These are phyloP conservation scores for Pestalotiopsis fici DNA, from an alignment of 2,329 filamentous ascomycete species.

Conservation along the genomic window DNA sequence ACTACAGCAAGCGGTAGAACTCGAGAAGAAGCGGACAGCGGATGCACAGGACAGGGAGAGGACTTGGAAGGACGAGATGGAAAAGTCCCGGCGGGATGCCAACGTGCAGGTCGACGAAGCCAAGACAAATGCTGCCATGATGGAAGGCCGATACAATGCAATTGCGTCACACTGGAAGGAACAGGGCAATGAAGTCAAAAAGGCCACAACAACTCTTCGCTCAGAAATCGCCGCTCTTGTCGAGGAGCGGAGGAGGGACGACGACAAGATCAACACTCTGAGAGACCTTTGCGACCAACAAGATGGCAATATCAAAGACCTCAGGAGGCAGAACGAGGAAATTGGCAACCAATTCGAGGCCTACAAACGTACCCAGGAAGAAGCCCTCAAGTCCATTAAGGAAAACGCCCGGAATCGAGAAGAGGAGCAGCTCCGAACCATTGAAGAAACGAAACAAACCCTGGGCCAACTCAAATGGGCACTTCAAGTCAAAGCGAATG, in stretches of 20 bases:
- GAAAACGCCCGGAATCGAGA: constrained; percentile 57
- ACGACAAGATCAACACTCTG: constrained; percentile 64
- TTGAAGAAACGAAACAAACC: constrained; percentile 61
- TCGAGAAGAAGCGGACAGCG: constrained; percentile 62
- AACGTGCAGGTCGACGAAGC: constrained; percentile 67
- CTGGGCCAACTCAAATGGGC: constrained; percentile 74
- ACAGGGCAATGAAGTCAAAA: constrained; percentile 62
- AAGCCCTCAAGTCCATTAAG: constrained; percentile 61
- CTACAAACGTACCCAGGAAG: constrained; percentile 66
- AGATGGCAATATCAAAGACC: constrained; percentile 64
- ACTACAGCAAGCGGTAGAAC: constrained; percentile 63
- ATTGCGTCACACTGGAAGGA: constrained; percentile 68
- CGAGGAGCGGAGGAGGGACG: constrained; percentile 58
- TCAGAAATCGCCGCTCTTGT: constrained; percentile 56
- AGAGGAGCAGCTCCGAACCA: constrained; percentile 58
- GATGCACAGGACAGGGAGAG: constrained; percentile 62
- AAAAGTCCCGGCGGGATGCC: constrained; percentile 60
- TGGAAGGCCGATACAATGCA: constrained; percentile 70
- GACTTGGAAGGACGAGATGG: constrained; percentile 64
- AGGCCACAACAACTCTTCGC: constrained; percentile 49
- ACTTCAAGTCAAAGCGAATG: constrained; percentile 65
- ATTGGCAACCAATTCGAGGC: constrained; percentile 61
- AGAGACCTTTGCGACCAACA: constrained; percentile 74
- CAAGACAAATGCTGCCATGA: constrained; percentile 62
- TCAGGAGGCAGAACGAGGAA: constrained; percentile 61